phyloP scores from a whole-genome alignment of 371 early-diverging fungal species.

The Funneliformis caledonium region DNA sequence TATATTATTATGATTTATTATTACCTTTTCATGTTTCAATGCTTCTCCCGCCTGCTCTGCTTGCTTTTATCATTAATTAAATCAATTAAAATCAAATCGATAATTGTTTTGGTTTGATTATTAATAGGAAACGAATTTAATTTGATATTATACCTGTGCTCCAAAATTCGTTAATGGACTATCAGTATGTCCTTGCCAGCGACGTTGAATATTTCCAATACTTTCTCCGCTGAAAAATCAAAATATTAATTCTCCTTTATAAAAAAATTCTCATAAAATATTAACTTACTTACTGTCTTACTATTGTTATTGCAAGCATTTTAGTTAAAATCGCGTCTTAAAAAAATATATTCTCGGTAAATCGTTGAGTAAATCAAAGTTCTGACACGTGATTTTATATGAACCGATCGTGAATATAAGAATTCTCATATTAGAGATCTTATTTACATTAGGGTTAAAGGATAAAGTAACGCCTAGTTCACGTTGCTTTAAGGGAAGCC shows the following conservation, averaged over 20 bases:
- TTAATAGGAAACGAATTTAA: not conserved
- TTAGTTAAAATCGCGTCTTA: not conserved
- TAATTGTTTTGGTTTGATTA: not conserved
- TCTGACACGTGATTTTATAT: too few species aligned
- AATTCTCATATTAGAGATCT: too few species aligned
- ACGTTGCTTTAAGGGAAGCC: too few species aligned
- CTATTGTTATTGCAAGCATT: not conserved
- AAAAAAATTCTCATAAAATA: not conserved
- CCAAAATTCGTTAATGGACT: slow-evolving; percentile 15
- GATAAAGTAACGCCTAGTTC: too few species aligned
- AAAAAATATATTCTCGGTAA: too few species aligned
- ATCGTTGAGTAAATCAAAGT: too few species aligned
- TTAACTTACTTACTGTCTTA: not conserved
- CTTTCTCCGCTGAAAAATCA: not conserved
- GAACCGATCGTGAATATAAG: too few species aligned
- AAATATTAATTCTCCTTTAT: not conserved
- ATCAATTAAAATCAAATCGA: not conserved
- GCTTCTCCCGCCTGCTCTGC: not conserved
- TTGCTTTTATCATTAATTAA: not conserved
- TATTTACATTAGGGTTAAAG: too few species aligned
- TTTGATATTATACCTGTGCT: not conserved
- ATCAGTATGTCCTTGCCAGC: slow-evolving; percentile 1
- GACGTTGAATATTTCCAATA: not conserved
- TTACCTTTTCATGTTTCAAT: not conserved
- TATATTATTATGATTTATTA: not conserved